Conservation (phyloP, 768 basidiomycete genomes). For the Russula earlei region DNA sequence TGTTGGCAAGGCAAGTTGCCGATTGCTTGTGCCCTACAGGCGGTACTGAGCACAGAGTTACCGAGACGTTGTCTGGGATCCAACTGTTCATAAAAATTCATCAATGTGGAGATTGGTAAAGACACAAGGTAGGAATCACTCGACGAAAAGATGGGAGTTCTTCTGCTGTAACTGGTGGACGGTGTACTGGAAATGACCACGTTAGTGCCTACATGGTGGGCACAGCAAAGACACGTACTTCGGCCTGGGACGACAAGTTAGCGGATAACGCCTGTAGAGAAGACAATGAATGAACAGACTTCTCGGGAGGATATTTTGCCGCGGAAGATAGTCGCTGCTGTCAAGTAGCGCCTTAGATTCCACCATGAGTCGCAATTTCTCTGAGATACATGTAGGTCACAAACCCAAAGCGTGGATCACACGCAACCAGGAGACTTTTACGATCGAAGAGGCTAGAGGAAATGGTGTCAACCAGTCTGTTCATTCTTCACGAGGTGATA, state of each 20-base stretch:
- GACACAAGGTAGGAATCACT: slow-evolving; percentile 37
- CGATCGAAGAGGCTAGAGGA: slow-evolving; percentile 65
- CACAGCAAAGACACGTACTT: slow-evolving; percentile 21
- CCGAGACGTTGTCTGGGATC: slow-evolving; percentile 88
- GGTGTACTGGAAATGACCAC: slow-evolving; percentile 39
- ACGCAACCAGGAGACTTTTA: slow-evolving; percentile 72
- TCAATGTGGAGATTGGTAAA: not conserved
- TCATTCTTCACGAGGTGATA: not conserved
- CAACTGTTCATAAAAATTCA: slow-evolving; percentile 43
- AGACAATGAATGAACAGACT: slow-evolving; percentile 36
- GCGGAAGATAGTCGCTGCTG: slow-evolving; percentile 81
- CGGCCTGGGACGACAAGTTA: slow-evolving; percentile 21
- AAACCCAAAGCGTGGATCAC: slow-evolving; percentile 70
- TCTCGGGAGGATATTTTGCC: slow-evolving; percentile 75
- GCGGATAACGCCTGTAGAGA: slow-evolving; percentile 25
- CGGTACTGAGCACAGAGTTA: slow-evolving; percentile 73
- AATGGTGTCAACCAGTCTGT: not conserved
- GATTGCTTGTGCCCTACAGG: slow-evolving; percentile 73
- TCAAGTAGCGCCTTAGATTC: slow-evolving; percentile 61
- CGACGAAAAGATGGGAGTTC: slow-evolving; percentile 68
- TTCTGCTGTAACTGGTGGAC: slow-evolving; percentile 67
- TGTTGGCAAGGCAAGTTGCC: slow-evolving; percentile 64
- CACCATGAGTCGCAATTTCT: not conserved
- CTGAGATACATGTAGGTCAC: slow-evolving; percentile 20
- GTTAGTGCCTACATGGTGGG: slow-evolving; percentile 8